Percentiles rank a stretch among this genome's conserved stretches.
Conservation (phyloP, 164 flowering plant species). For the Macadamia tetraphylla region DNA sequence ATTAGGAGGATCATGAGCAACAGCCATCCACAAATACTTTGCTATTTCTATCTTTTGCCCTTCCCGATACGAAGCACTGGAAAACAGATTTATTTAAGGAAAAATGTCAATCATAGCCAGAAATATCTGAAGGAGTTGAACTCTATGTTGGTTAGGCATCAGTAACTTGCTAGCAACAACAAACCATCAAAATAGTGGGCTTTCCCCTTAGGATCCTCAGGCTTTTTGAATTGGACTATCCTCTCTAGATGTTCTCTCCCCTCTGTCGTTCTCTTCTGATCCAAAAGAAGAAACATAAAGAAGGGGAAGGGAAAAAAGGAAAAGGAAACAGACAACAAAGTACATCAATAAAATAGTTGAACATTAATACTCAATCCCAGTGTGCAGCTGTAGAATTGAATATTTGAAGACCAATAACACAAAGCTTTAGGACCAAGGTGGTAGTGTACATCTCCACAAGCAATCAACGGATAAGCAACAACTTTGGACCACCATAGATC, state of each 20-base stretch:
- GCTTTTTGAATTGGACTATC: slow-evolving; percentile 56
- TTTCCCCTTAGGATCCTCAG: slow-evolving; percentile 66
- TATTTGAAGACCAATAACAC: not conserved
- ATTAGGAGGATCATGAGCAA: slow-evolving; percentile 47
- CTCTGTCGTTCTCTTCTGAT: slow-evolving; percentile 53
- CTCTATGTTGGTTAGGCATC: not conserved
- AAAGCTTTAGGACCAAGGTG: not conserved
- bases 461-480: not conserved
- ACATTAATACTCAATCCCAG: not conserved
- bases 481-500: not conserved
- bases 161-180: slow-evolving; percentile 64
- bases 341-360: not conserved
- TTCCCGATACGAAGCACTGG: slow-evolving; percentile 44
- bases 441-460: not conserved
- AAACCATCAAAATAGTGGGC: slow-evolving; percentile 70
- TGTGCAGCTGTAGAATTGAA: not conserved
- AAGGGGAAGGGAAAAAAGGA: slow-evolving; percentile 10
- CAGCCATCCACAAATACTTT: slow-evolving; percentile 43
- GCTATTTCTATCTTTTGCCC: slow-evolving; percentile 60
- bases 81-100: not conserved
- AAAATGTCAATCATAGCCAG: not conserved
- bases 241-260: slow-evolving; percentile 69
- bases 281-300: not conserved
- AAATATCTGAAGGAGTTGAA: not conserved
- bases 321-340: not conserved